Percentiles rank a stretch among this genome's conserved stretches.
phyloP scores from a whole-genome alignment of 1,284 basidiomycete species.

The Trametes polyzona region DNA sequence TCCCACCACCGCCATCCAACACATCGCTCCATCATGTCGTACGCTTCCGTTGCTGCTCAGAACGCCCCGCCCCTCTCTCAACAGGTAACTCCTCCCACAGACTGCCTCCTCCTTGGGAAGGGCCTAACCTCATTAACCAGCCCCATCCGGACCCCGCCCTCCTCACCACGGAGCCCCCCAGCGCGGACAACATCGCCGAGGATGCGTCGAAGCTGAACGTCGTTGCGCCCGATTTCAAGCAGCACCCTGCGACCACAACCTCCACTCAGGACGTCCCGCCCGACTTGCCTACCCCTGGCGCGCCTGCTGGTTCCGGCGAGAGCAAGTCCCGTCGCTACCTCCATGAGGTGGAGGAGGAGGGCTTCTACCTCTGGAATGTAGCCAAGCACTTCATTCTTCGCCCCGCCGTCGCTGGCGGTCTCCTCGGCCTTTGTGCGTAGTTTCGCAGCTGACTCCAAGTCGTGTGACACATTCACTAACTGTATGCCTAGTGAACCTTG shows the following conservation, averaged over 20 bases:
- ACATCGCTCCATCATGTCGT: constrained; percentile 53
- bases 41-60: constrained; percentile 64
- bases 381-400: constrained; percentile 65
- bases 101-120: constrained; percentile 19
- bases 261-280: constrained; percentile 33
- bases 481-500: constrained; percentile 64
- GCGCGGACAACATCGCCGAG: constrained; percentile 47
- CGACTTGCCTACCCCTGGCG: constrained; percentile 19
- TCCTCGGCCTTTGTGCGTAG: constrained; percentile 68
- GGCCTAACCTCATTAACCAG: constrained; percentile 39
- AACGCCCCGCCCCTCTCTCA: constrained; percentile 53
- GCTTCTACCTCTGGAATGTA: constrained; percentile 56
- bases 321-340: constrained; percentile 38
- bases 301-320: constrained; percentile 12
- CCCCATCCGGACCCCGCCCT: constrained; percentile 66
- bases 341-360: constrained; percentile 58
- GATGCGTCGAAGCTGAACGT: constrained; percentile 58
- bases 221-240: constrained; percentile 53
- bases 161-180: constrained; percentile 56
- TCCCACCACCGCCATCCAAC: not conserved
- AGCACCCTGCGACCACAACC: constrained; percentile 48
- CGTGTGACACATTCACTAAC: not conserved
- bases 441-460: not conserved
- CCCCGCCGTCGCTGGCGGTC: constrained; percentile 73
- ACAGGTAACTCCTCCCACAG: constrained; percentile 38